Base-by-base conservation (phyloP, 805 yeast genomes). In the Sugiyamaella marilandica region DNA sequence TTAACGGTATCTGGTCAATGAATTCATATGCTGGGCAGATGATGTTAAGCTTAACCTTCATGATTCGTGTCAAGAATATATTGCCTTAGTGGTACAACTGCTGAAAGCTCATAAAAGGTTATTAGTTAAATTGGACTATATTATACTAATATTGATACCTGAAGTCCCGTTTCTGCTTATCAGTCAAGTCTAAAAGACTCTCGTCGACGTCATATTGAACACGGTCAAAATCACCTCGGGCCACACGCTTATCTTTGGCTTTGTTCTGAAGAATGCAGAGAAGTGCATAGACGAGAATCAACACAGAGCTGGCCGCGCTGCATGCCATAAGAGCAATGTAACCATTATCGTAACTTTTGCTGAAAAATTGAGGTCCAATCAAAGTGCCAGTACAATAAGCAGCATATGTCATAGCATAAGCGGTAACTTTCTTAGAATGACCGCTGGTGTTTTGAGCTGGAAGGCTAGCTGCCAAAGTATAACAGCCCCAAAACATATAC, bases 291-390 rank as follows among this genome's bases (percentile, higher is more conserved):
- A 37, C 11, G 10, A 39, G 32, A 41, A 47, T 47, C 32, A 51
- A 31, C 5, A 41, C 41, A 13, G 32, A 24, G 8, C 45, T 47
- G 2, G 43, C 47, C n/a, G 47, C 50, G 34, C 48, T 37, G 32
- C 50, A 52, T 18, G 34, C 37, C 53, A 52, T 41, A 11, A 52
- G 37, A 7, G 48, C 55, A 31, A 47, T 47, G 49, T 49, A 52
- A 2, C 52, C 51, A 10, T 43, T 47, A 26, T 43, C 51, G 36
- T 24, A 47, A 16, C 43, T 37, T 14, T 32, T 32, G 11, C 41
- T 24, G 44, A 83, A 84, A 24, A 83, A 73, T 65, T 83, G 87
- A 2, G 90, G 86, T 2, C 88, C 90, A 52, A 82, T 76, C 44
- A 83, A 70, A 62, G 81, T 79, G 16, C 85, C 83, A 36, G 79